Evolutionary conservation across 2,329 filamentous ascomycete genomes (phyloP).

Genomic region (Pseudovirgaria hyperparasitica): DNA sequence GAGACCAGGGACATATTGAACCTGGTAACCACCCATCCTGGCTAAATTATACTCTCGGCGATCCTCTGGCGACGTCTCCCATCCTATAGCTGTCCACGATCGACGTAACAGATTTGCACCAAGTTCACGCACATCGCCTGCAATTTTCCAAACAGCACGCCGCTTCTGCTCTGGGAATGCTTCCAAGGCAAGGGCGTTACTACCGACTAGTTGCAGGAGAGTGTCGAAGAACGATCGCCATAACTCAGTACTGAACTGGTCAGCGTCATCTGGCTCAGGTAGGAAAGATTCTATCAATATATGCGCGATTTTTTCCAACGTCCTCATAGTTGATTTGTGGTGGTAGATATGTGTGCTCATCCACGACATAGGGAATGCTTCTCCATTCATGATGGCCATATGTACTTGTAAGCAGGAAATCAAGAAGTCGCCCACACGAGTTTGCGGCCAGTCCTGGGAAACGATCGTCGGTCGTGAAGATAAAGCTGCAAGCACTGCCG

Average conservation of each 20-base stretch:
- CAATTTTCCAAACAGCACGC: conserved; percentile 96
- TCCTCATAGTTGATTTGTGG: conserved; percentile 78
- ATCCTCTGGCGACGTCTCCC: conserved; percentile 80
- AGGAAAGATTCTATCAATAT: conserved; percentile 75
- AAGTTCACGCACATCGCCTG: conserved; percentile 84
- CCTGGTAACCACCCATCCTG: conserved; percentile 91
- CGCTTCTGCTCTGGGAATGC: conserved; percentile 96
- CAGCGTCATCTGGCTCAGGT: conserved; percentile 73
- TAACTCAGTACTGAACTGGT: conserved; percentile 80
- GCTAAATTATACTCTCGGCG: conserved; percentile 61
- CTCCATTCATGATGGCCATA: conserved; percentile 77
- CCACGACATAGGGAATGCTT: conserved; percentile 83
- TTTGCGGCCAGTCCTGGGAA: conserved; percentile 60
- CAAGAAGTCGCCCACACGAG: conserved; percentile 62
- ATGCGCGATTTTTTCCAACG: conserved; percentile 67
- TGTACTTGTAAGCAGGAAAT: conserved; percentile 72
- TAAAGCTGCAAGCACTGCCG: conserved; percentile 72
- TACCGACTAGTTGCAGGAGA: conserved; percentile 77
- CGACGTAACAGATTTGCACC: conserved; percentile 74
- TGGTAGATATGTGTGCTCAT: conserved; percentile 88
- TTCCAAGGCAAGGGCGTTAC: conserved; percentile 77
- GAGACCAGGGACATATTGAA: conserved; percentile 89
- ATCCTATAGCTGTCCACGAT: conserved; percentile 92
- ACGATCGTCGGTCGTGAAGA: conserved; percentile 63
- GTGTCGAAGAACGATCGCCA: conserved; percentile 93